A percentile compares a stretch with the other conserved stretches of the same genome.
Conservation (phyloP, 2,329 filamentous ascomycete genomes). For the Colletotrichum higginsianum region DNA sequence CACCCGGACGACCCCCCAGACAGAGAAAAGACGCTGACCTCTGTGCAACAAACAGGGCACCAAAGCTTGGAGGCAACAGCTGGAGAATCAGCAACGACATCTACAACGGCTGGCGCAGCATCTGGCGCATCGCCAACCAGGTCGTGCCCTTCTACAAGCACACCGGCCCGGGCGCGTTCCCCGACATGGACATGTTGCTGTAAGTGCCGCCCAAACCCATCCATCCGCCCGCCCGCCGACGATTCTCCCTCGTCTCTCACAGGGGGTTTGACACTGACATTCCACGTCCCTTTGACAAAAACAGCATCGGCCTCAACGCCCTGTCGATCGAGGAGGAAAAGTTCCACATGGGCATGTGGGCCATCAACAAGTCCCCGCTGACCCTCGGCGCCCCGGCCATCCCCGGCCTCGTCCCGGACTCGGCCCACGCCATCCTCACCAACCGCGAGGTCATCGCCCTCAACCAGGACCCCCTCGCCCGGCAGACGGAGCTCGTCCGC, state of each 20-base stretch:
- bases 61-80: slow-evolving; percentile 53
- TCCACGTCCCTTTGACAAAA: no score
- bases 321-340: slow-evolving; percentile 63
- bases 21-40: background rate
- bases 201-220: slow-evolving; percentile 43
- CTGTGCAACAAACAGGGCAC: slow-evolving; percentile 8
- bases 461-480: slow-evolving; percentile 69
- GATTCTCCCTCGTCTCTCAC: no score
- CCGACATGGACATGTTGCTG: slow-evolving; percentile 69
- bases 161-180: slow-evolving; percentile 62
- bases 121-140: slow-evolving; percentile 68
- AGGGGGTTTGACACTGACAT: background rate
- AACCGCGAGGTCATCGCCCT: slow-evolving; percentile 70
- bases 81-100: slow-evolving; percentile 71
- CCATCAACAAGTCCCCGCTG: slow-evolving; percentile 66
- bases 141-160: slow-evolving; percentile 62
- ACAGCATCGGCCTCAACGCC: slow-evolving; percentile 61
- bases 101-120: slow-evolving; percentile 64
- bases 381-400: slow-evolving; percentile 62
- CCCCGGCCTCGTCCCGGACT: slow-evolving; percentile 52
- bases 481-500: slow-evolving; percentile 65
- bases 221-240: no score
- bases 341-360: slow-evolving; percentile 68
- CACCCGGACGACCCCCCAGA: no score
- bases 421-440: slow-evolving; percentile 59